These are phyloP conservation scores for Candida tetrigidarum DNA, from an alignment of 1,139 yeast genomes.

Conservation along the genomic window DNA sequence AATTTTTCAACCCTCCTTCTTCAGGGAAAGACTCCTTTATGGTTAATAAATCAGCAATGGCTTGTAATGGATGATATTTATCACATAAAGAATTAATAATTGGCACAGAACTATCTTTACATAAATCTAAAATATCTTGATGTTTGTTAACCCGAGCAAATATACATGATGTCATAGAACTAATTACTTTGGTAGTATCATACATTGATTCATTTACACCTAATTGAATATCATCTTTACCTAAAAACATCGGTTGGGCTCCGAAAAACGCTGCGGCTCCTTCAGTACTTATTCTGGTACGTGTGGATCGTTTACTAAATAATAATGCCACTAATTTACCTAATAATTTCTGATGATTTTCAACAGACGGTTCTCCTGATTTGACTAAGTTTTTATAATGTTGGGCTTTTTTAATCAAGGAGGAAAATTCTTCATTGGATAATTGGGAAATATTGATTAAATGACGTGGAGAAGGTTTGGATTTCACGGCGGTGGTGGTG, in stretches of 20 bases:
- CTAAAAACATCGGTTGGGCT: slow-evolving; percentile 95
- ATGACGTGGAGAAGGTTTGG: slow-evolving; percentile 56
- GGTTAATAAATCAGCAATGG: slow-evolving; percentile 88
- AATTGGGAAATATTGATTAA: slow-evolving; percentile 80
- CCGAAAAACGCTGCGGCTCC: slow-evolving; percentile 95
- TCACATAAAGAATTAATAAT: slow-evolving; percentile 94
- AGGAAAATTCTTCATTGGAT: slow-evolving; percentile 65
- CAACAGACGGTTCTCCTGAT: slow-evolving; percentile 40
- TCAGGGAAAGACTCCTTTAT: slow-evolving; percentile 75
- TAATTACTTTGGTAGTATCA: slow-evolving; percentile 86
- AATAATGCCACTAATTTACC: slow-evolving; percentile 86
- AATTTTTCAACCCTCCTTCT: slow-evolving; percentile 52
- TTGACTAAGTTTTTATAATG: slow-evolving; percentile 61
- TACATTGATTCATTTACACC: slow-evolving; percentile 92
- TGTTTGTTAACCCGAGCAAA: slow-evolving; percentile 95
- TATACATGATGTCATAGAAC: slow-evolving; percentile 93
- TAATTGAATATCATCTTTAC: slow-evolving; percentile 93
- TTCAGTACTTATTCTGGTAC: slow-evolving; percentile 93
- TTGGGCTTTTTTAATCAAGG: slow-evolving; percentile 70
- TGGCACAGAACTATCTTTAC: slow-evolving; percentile 81
- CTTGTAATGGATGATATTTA: slow-evolving; percentile 91
- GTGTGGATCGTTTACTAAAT: slow-evolving; percentile 89
- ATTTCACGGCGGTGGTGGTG: slow-evolving; percentile 14
- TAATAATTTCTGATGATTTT: slow-evolving; percentile 58
- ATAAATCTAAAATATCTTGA: slow-evolving; percentile 76